These are phyloP conservation scores for Neonectria sp. DNA, from an alignment of 2,329 filamentous ascomycete species.

Conservation along the genomic window DNA sequence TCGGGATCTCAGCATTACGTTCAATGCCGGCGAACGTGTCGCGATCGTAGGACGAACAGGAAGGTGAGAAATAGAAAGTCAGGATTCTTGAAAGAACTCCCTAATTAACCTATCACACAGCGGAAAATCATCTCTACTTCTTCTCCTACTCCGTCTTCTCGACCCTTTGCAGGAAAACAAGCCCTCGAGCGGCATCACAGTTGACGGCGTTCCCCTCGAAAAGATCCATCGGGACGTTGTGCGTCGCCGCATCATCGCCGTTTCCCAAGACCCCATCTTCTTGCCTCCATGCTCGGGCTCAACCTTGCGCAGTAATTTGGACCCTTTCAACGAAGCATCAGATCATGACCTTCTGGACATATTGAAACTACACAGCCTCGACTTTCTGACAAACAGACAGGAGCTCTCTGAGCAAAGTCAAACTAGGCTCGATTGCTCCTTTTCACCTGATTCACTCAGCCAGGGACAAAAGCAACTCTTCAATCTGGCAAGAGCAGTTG, in stretches of 20 bases:
- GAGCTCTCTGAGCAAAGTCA: constrained; percentile 45
- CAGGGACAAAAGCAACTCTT: constrained; percentile 76
- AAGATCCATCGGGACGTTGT: constrained; percentile 57
- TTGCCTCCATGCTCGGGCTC: constrained; percentile 52
- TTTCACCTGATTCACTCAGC: constrained; percentile 52
- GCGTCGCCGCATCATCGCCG: constrained; percentile 62
- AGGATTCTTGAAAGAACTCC: background rate
- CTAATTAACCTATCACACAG: constrained; percentile 35
- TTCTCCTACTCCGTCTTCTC: constrained; percentile 57
- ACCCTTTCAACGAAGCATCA: constrained; percentile 51
- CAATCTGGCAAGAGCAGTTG: constrained; percentile 70
- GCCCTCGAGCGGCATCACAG: constrained; percentile 47
- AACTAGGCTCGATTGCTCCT: constrained; percentile 57
- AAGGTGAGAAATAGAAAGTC: constrained; percentile 9
- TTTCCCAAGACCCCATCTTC: constrained; percentile 68
- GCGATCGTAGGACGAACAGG: constrained; percentile 29
- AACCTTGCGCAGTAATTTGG: constrained; percentile 53
- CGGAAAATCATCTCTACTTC: constrained; percentile 60
- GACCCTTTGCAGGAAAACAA: constrained; percentile 48
- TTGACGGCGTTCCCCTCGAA: constrained; percentile 58
- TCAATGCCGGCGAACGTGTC: constrained; percentile 21
- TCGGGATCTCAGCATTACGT: constrained; percentile 11
- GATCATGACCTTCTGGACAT: constrained; percentile 47
- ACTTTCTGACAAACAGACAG: constrained; percentile 41
- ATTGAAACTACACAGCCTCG: constrained; percentile 51